phyloP scores from a whole-genome alignment of 1,284 basidiomycete species.

The Neolentinus lepideus region DNA sequence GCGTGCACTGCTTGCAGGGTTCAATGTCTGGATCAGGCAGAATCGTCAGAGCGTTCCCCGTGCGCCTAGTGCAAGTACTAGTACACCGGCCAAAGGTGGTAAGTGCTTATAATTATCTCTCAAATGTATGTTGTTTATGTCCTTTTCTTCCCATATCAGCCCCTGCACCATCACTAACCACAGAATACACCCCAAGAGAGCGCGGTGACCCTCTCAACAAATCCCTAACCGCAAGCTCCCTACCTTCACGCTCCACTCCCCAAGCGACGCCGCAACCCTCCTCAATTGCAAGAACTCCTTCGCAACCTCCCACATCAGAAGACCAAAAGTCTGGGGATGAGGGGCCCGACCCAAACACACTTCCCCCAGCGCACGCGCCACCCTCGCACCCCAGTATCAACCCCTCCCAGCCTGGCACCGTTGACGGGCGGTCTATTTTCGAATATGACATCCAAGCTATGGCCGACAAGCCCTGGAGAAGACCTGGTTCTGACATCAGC shows the following conservation, averaged over 20 bases:
- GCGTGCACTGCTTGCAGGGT: not conserved
- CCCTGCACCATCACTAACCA: constrained; percentile 65
- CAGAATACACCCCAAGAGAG: constrained; percentile 86
- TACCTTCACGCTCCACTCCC: constrained; percentile 10
- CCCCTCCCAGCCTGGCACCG: constrained; percentile 52
- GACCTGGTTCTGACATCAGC: constrained; percentile 88
- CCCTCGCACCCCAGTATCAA: constrained; percentile 75
- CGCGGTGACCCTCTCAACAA: constrained; percentile 38
- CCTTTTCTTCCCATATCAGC: constrained; percentile 15
- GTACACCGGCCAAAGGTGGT: constrained; percentile 5
- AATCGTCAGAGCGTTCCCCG: not conserved
- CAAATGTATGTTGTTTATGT: not conserved
- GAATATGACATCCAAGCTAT: constrained; percentile 84
- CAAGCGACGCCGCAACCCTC: constrained; percentile 17
- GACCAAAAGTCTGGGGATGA: constrained; percentile 26
- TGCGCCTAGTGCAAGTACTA: constrained; percentile 12
- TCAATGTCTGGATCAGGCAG: not conserved
- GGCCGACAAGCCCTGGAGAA: constrained; percentile 87
- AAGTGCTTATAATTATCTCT: constrained; percentile 2
- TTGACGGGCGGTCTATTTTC: constrained; percentile 80
- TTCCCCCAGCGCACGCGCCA: constrained; percentile 61
- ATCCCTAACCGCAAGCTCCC: not conserved
- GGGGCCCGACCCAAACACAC: constrained; percentile 52
- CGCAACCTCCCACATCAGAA: constrained; percentile 15
- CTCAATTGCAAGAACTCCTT: constrained; percentile 15